phyloP scores from a whole-genome alignment of 1,284 basidiomycete species.

The Moesziomyces antarcticus region DNA sequence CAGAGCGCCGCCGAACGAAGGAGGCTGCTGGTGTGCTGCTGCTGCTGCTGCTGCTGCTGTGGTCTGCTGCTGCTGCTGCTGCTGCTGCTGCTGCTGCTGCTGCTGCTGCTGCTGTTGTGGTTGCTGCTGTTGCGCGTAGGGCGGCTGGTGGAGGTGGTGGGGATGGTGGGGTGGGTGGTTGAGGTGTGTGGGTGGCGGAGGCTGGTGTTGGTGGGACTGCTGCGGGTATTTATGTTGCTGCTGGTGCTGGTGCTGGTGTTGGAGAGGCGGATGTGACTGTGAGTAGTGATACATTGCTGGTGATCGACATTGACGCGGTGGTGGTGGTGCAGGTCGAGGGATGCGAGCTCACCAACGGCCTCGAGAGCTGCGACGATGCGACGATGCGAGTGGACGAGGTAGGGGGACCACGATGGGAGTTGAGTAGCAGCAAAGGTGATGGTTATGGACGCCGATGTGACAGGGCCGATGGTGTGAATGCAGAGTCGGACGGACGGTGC shows the following conservation, averaged over 20 bases:
- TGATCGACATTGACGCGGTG: slow-evolving; percentile 40
- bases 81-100: too few relatives aligned
- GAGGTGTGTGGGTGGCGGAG: slow-evolving; percentile 13
- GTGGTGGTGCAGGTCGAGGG: neutral
- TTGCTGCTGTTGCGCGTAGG: slow-evolving; percentile 3
- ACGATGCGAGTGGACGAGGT: neutral
- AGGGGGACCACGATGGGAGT: too few relatives aligned
- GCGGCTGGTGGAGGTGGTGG: slow-evolving; percentile 8
- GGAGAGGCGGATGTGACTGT: slow-evolving; percentile 33
- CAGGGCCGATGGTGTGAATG: too few relatives aligned
- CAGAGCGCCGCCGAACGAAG: slow-evolving; percentile 35
- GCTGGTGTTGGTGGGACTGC: slow-evolving; percentile 13
- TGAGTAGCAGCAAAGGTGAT: too few relatives aligned
- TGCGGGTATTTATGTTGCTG: slow-evolving; percentile 16
- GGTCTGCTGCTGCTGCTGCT: too few relatives aligned
- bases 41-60: too few relatives aligned
- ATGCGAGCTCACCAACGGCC: neutral
- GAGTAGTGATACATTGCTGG: slow-evolving; percentile 49
- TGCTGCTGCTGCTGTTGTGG: slow-evolving; percentile 20
- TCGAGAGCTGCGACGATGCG: neutral
- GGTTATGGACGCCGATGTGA: too few relatives aligned
- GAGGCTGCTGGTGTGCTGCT: slow-evolving; percentile 16
- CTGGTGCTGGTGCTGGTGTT: slow-evolving; percentile 37
- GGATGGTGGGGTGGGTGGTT: slow-evolving; percentile 17
- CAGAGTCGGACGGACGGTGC: too few relatives aligned